Evolutionary conservation across 2,329 filamentous ascomycete species (phyloP).

Genomic region (Sarocladiaceae sp.): DNA sequence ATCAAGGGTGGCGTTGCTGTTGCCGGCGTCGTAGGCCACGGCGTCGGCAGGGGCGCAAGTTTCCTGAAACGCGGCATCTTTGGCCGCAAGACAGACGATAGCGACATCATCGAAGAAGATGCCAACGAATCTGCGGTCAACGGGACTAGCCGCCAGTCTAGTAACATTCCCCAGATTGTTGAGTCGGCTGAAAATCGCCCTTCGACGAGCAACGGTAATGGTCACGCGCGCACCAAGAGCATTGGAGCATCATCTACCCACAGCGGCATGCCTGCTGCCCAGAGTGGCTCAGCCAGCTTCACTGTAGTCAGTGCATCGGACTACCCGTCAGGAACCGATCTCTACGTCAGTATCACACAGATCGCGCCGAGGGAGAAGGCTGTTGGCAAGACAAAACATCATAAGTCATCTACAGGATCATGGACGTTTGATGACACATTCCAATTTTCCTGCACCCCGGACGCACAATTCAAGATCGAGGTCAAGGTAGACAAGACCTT

Average conservation of each 20-base stretch:
- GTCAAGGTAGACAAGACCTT: conserved; percentile 84
- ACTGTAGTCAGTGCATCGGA: conserved; percentile 72
- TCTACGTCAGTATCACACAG: conserved; percentile 71
- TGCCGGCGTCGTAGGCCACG: conserved; percentile 63
- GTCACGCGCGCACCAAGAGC: conserved; percentile 50
- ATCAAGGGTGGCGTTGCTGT: conserved; percentile 85
- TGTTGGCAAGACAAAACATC: conserved; percentile 86
- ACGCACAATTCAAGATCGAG: conserved; percentile 78
- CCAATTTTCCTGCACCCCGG: conserved; percentile 69
- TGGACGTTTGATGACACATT: conserved; percentile 74
- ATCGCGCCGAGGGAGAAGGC: conserved; percentile 65
- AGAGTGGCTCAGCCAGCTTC: conserved; percentile 72
- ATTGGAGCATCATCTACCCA: conserved; percentile 60
- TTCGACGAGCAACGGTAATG: conserved; percentile 21
- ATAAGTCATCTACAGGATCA: conserved; percentile 63
- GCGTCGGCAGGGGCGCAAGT: conserved; percentile 81
- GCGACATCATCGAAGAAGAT: conserved; percentile 33
- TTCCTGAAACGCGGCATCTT: conserved; percentile 85
- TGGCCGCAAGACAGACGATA: conserved; percentile 60
- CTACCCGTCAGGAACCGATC: conserved; percentile 68
- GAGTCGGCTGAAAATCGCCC: conserved; percentile 11
- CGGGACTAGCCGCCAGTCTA: conserved; percentile 6
- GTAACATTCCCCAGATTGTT: conserved; percentile 4
- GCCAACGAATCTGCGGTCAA: conserved; percentile 25
- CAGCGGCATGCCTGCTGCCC: conserved; percentile 55